Base-by-base conservation (phyloP, 1,284 basidiomycete species). In the Wolfiporia cocos region DNA sequence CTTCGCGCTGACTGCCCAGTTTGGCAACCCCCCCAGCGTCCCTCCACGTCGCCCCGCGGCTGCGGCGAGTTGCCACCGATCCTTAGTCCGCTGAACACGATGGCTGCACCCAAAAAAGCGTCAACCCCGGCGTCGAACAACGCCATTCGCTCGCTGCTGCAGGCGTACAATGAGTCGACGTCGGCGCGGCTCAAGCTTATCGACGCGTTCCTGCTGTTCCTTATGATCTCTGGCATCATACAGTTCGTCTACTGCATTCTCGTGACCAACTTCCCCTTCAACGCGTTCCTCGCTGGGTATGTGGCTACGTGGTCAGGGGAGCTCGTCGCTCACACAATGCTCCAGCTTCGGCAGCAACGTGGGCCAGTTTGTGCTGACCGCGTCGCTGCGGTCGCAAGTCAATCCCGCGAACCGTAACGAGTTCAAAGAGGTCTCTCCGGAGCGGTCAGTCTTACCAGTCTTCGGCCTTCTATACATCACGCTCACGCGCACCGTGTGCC, bases 351-450 rank as follows among this genome's bases (percentile, higher is more conserved):
- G 85, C 22, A 91, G 93, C 54, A 88, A 86, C 10, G 88, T 98
- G 29, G 95, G 95, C 21, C 96, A 99, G 63, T 99, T 99, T 62
- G 93, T 98, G 39, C 73, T 99, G 46, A 81, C 92, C 12, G 93
- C 94, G 15, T 92, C 92, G 18, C 68, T 99, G 44, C 81, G 95
- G 33, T 81, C 87, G 6, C 95, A 99, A 69, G 87, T 94, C 42
- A 91, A 97, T 63, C 90, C 90, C 9, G 74, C 80, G 44, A 94
- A 92, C 64, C 74, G 76, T 50, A 56, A 69, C 20, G 79, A 89
- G 55, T 95, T 92, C 71, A 90, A 88, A 57, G 81, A 86, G 1
- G 83, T 97, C n/a, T 94, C 93, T 2, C 92, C 92, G 55, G 93
- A 97, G 68, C 74, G 95, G 95, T 95, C 54, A 48, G 74, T 64